Evolutionary conservation across 2,329 filamentous ascomycete genomes (phyloP).

Genomic region (Cordyceps pruinosa): DNA sequence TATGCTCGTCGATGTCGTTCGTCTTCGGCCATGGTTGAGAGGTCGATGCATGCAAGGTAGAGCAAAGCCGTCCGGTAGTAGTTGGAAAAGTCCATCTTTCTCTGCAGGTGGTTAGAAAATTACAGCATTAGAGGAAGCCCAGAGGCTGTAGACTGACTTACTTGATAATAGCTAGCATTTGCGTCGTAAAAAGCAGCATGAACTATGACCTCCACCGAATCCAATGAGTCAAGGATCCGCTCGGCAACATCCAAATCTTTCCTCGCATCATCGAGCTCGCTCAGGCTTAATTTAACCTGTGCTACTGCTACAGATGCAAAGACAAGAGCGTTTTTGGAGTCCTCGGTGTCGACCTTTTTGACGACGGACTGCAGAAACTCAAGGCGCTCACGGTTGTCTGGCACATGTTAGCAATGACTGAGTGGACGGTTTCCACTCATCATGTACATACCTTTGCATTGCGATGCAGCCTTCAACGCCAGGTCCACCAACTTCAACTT

Average conservation of each 20-base stretch:
- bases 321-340: conserved; percentile 91
- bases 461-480: conserved; percentile 76
- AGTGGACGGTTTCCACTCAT: neutral
- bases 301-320: conserved; percentile 90
- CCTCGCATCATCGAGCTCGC: conserved; percentile 73
- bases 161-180: conserved; percentile 92
- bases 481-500: conserved; percentile 93
- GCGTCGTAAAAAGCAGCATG: conserved; percentile 95
- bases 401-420: neutral
- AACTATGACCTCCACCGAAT: conserved; percentile 90
- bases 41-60: conserved; percentile 92
- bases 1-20: conserved; percentile 83
- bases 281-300: conserved; percentile 73
- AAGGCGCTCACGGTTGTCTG: conserved; percentile 85
- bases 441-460: conserved; percentile 61
- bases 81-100: conserved; percentile 84
- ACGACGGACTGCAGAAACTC: conserved; percentile 76
- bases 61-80: conserved; percentile 98
- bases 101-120: conserved; percentile 21
- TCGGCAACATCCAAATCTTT: conserved; percentile 84
- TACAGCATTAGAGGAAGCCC: neutral
- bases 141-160: conserved; percentile 16
- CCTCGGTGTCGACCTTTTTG: conserved; percentile 82
- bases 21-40: conserved; percentile 62
- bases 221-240: conserved; percentile 81